phyloP scores from a whole-genome alignment of 306 rosid genomes.

The Sechiopsis laciniata region DNA sequence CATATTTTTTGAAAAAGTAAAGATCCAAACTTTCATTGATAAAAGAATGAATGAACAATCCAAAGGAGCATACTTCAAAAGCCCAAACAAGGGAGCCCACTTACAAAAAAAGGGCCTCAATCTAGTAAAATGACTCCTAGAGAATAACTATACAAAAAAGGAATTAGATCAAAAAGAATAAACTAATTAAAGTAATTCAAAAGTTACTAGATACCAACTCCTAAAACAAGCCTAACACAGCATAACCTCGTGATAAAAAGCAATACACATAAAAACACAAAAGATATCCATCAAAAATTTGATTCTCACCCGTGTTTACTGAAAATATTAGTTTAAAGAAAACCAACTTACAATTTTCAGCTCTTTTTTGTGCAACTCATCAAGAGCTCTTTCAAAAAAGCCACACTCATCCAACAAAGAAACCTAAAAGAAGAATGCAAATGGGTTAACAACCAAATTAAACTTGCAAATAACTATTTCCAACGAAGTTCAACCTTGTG shows the following conservation, averaged over 20 bases:
- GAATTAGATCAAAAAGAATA: too few species aligned
- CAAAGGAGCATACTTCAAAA: too few species aligned
- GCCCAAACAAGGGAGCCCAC: too few species aligned
- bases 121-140: too few species aligned
- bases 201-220: neutral
- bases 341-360: constrained; percentile 59
- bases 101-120: too few species aligned
- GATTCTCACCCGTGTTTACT: neutral
- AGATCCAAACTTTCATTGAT: too few species aligned
- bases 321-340: constrained; percentile 2
- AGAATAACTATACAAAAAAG: too few species aligned
- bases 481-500: neutral
- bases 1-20: too few species aligned
- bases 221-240: neutral
- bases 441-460: constrained; percentile 16
- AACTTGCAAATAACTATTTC: neutral
- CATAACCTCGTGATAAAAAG: neutral
- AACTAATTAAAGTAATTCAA: too few species aligned
- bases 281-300: too few species aligned
- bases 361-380: constrained; percentile 77
- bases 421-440: constrained; percentile 39
- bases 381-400: constrained; percentile 69
- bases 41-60: too few species aligned
- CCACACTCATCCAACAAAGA: constrained; percentile 82
- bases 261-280: neutral